Base-by-base conservation (phyloP, 352 stramenopile species). In the Pythium pyrilobum region DNA sequence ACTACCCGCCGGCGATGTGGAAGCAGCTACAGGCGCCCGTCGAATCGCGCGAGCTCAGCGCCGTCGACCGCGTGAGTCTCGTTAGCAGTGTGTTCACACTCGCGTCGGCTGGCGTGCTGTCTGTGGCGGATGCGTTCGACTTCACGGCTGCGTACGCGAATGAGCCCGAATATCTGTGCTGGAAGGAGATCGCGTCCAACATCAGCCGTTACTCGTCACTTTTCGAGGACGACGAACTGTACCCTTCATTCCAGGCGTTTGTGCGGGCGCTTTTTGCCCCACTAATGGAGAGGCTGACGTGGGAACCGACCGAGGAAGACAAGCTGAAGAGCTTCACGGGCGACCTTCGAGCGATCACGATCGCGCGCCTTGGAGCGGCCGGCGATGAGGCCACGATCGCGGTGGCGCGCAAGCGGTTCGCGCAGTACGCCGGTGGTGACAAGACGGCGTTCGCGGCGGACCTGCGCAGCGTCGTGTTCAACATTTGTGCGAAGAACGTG, bases 41-140 rank as follows among this genome's bases (percentile, higher is more conserved):
- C 18, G 66, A 71, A 42, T 62, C 79, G 10, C 56, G 62, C 5
- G 45, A 67, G 54, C 63, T 98, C 33, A 67, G 62, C 15, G 72
- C 91, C 24, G 72, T 81, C 7, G 96, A 98, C 65, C 85, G 96
- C 9, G 86, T 96, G 39, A 94, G 89, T 25, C 63, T 98, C 16
- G 48, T 98, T 4, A 88, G 78, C 54, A 95, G 97, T 52, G 69
- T 77, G 11, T 98, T 97, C 71, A 79, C 87, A 13, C 80, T 98
- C 46, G 88, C 95, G 18, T 57, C 56, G 4, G 63, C 69, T 20
- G 79, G 77, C 4, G 57, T 75, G 20, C 37, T 85, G 27, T 56
- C 59, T 6, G 56, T 87, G 1, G 42, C 73, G 3, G 59, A 77
- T 15, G 79, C 79, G 13, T 43, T 89, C 11, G 72, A 86, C 38